Evolutionary conservation across 345 rosid genomes (phyloP).

Genomic region (Heritiera littoralis): DNA sequence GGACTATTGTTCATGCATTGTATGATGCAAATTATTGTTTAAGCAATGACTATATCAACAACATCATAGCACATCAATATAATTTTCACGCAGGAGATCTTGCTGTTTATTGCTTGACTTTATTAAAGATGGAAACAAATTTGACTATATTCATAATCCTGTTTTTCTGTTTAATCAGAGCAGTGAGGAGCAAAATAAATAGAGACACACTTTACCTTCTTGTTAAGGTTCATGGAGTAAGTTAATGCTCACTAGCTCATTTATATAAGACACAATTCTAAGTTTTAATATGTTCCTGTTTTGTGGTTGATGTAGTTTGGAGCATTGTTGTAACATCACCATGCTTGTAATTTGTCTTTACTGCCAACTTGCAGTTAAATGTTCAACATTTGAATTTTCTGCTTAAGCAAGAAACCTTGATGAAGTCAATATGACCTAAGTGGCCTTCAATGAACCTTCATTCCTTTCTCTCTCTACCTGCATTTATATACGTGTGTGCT

Average conservation of each 20-base stretch:
- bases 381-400: background rate
- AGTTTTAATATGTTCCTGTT: background rate
- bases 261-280: background rate
- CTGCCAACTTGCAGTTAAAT: background rate
- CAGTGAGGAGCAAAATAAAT: slow-evolving; percentile 65
- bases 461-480: background rate
- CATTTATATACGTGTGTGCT: background rate
- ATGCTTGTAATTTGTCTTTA: background rate
- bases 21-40: slow-evolving; percentile 59
- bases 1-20: slow-evolving; percentile 7
- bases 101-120: slow-evolving; percentile 41
- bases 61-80: slow-evolving; percentile 50
- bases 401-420: slow-evolving; percentile 9
- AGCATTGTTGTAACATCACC: background rate
- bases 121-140: slow-evolving; percentile 3
- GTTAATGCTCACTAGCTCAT: slow-evolving; percentile 23
- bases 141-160: background rate
- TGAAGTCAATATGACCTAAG: background rate
- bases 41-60: slow-evolving; percentile 66
- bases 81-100: slow-evolving; percentile 59
- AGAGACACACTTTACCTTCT: slow-evolving; percentile 68
- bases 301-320: background rate
- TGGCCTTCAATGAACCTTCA: background rate
- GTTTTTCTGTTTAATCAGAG: slow-evolving; percentile 42
- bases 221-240: slow-evolving; percentile 53